Percentiles rank a stretch among this genome's conserved stretches.
Conservation (phyloP, 805 yeast species). For the Kluyveromyces lactis region DNA sequence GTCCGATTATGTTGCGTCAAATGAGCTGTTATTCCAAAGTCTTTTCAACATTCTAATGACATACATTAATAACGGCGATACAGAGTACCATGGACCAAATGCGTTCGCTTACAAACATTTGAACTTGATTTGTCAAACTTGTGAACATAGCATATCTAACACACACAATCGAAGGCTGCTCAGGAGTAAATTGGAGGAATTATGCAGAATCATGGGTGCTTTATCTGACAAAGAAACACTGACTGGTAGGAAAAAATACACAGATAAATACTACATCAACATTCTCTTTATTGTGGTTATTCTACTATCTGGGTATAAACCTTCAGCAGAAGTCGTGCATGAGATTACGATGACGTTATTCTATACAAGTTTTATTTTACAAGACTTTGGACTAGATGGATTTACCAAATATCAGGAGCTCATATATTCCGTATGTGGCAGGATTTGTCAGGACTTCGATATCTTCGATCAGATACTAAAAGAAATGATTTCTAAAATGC, state of each 20-base stretch:
- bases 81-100: not conserved
- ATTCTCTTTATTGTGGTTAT: slow-evolving; percentile 16
- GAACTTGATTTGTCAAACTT: slow-evolving; percentile 15
- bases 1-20: slow-evolving; percentile 8
- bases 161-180: slow-evolving; percentile 2
- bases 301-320: slow-evolving; percentile 6
- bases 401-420: slow-evolving; percentile 21
- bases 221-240: slow-evolving; percentile 11
- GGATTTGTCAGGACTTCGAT: slow-evolving; percentile 7
- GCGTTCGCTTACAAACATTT: slow-evolving; percentile 11
- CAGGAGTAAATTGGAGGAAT: slow-evolving; percentile 6
- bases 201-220: slow-evolving; percentile 9
- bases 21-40: slow-evolving; percentile 12
- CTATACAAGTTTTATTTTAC: slow-evolving; percentile 17
- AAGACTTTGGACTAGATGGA: slow-evolving; percentile 20
- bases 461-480: slow-evolving; percentile 5
- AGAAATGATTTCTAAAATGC: slow-evolving; percentile 11
- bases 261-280: slow-evolving; percentile 12
- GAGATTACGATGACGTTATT: slow-evolving; percentile 14
- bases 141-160: slow-evolving; percentile 12
- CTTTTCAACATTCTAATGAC: slow-evolving; percentile 9
- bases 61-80: slow-evolving; percentile 7
- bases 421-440: slow-evolving; percentile 14
- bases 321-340: slow-evolving; percentile 8
- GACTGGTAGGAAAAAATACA: slow-evolving; percentile 11